Conservation (phyloP, 805 yeast species). For the Metschnikowia hibisci region DNA sequence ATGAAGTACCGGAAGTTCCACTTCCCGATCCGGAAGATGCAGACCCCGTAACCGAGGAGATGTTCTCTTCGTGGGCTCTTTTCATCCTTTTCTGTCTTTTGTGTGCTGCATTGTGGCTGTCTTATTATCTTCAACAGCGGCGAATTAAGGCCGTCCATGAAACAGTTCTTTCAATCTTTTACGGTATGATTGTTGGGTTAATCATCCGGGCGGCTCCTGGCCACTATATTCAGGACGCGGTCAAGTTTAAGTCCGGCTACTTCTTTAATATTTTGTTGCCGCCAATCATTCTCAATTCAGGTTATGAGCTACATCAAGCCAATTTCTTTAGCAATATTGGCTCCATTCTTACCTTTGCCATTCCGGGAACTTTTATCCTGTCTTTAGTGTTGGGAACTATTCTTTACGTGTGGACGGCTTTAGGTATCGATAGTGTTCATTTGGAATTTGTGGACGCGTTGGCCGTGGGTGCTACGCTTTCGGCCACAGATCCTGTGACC, state of each 20-base stretch:
- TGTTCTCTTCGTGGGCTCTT: constrained; percentile 95
- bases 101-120: constrained; percentile 90
- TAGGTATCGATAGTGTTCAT: constrained; percentile 84
- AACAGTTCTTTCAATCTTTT: constrained; percentile 91
- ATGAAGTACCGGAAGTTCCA: constrained; percentile 36
- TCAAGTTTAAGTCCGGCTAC: constrained; percentile 89
- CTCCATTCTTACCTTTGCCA: constrained; percentile 87
- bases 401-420: constrained; percentile 80
- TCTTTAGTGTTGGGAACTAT: constrained; percentile 89
- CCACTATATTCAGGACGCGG: constrained; percentile 94
- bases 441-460: constrained; percentile 95
- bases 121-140: constrained; percentile 86
- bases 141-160: constrained; percentile 96
- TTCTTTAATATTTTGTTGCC: constrained; percentile 93
- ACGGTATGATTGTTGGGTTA: constrained; percentile 94
- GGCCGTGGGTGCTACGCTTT: constrained; percentile 94
- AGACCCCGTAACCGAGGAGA: constrained; percentile 90
- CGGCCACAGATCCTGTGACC: constrained; percentile 98
- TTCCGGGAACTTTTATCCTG: constrained; percentile 93
- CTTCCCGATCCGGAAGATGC: constrained; percentile 54
- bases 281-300: constrained; percentile 93
- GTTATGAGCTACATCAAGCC: constrained; percentile 93
- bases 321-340: constrained; percentile 92
- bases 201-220: constrained; percentile 91
- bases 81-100: constrained; percentile 78